Conservation (phyloP, 2,329 filamentous ascomycete species). For the Colletotrichum falcatum region DNA sequence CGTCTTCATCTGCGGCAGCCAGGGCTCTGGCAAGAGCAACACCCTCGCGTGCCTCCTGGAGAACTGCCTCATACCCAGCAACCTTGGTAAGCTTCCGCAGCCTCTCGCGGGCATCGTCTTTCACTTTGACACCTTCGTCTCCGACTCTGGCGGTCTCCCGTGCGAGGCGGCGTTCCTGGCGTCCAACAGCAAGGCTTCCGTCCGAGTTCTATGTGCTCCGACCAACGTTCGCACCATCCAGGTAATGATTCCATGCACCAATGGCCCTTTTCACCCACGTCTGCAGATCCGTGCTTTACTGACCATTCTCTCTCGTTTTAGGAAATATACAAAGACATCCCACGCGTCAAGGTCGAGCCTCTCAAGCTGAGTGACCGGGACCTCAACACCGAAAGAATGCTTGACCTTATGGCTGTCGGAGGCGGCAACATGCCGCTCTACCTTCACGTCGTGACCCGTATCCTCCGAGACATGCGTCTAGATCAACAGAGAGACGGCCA, state of each 20-base stretch:
- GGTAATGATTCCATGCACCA: background rate
- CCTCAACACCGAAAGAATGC: slow-evolving; percentile 69
- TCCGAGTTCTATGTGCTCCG: slow-evolving; percentile 66
- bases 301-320: slow-evolving; percentile 36
- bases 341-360: slow-evolving; percentile 60
- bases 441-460: slow-evolving; percentile 65
- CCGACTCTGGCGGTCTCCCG: slow-evolving; percentile 59
- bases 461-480: slow-evolving; percentile 67
- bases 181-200: slow-evolving; percentile 55
- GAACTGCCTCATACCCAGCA: slow-evolving; percentile 63
- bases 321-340: slow-evolving; percentile 56
- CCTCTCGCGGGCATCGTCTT: slow-evolving; percentile 73
- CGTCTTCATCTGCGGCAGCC: slow-evolving; percentile 72
- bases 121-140: slow-evolving; percentile 71
- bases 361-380: slow-evolving; percentile 63
- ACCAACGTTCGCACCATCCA: slow-evolving; percentile 60
- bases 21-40: slow-evolving; percentile 74
- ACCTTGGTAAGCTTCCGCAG: slow-evolving; percentile 58
- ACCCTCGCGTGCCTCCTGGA: slow-evolving; percentile 68
- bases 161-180: slow-evolving; percentile 72
- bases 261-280: background rate
- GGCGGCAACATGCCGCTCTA: slow-evolving; percentile 65
- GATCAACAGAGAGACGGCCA: slow-evolving; percentile 52
- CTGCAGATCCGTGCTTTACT: background rate
- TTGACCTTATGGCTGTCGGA: slow-evolving; percentile 69